Evolutionary conservation across 176 grass and related monocot species (phyloP), one percentile per base, ranked within the genome.

Genomic region (Carex pumila): DNA sequence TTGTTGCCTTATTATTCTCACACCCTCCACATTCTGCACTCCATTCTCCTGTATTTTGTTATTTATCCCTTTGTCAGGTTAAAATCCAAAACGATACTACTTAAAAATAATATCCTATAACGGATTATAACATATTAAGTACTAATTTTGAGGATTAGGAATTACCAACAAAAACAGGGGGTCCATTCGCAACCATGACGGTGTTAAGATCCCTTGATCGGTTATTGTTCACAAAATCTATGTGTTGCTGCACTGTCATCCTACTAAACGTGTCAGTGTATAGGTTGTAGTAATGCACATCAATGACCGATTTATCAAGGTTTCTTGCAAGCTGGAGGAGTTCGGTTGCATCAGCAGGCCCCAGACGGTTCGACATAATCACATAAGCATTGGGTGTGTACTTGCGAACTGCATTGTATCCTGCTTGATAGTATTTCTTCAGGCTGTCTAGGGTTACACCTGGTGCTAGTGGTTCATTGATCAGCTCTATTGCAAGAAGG

Each of bases 321-420:
- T 43, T 34, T 0, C 91, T 75, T 0, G 88, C 85, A 17, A 88
- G 86, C 9, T 81, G 61, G 31, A 88, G 34, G 63, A 92, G 61
- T 55, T 92, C 90, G 0, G 87, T 92, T 3, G 77, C 10, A 1
- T 49, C 0, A 31, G 0, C 43, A 0, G 84, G 60, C 8, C 1
- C 45, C 7, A 97, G 81, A 0, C 94, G 85, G 56, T 88, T 94
- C 0, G 92, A 89, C 92, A 97, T 89, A 65, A 97, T 85, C 59
- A 97, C 90, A 3, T 90, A 97, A 4, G 92, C 90, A 15, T 73
- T 17, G 0, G 88, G 67, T 0, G 94, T 88, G 83, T 97, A 63
- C 60, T 62, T 86, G 6, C 94, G 62, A 61, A 97, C 92, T n/a
- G 87, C 68, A 43, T 88, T 18, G 83, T 97, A 97, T 1, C 85